Evolutionary conservation across 1,139 yeast genomes (phyloP).

Genomic region (Geotrichum fermentans): DNA sequence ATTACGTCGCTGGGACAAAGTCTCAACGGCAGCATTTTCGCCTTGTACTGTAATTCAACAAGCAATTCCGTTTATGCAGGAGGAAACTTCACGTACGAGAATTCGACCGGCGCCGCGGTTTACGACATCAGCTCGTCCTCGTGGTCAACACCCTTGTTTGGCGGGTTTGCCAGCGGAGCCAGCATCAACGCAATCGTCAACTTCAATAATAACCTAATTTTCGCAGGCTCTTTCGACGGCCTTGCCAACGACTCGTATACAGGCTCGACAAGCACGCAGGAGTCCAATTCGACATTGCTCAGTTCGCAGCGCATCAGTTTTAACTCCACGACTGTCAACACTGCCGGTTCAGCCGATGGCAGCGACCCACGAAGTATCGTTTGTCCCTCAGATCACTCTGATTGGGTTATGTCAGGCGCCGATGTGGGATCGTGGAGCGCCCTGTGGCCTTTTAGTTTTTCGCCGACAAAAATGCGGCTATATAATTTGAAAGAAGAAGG

Average conservation of each 20-base stretch:
- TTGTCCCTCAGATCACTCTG: conserved; percentile 51
- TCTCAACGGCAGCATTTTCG: conserved; percentile 48
- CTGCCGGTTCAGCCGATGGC: conserved; percentile 45
- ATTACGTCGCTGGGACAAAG: conserved; percentile 32
- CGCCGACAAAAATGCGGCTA: conserved; percentile 74
- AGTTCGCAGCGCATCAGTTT: conserved; percentile 63
- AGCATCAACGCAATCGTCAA: conserved; percentile 59
- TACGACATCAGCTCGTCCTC: conserved; percentile 50
- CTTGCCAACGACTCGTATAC: conserved; percentile 47
- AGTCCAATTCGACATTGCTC: conserved; percentile 42
- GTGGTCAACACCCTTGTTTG: conserved; percentile 56
- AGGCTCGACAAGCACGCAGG: conserved; percentile 33
- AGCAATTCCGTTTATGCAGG: conserved; percentile 64
- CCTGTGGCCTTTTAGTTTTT: conserved; percentile 50
- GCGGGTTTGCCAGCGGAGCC: conserved; percentile 66
- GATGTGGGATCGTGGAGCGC: conserved; percentile 67
- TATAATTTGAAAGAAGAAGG: conserved; percentile 49
- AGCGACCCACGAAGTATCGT: conserved; percentile 44
- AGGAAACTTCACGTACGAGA: conserved; percentile 60
- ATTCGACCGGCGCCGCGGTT: conserved; percentile 58
- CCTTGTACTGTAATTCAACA: conserved; percentile 49
- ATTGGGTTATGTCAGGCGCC: conserved; percentile 54
- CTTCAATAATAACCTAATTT: conserved; percentile 51
- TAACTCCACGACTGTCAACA: conserved; percentile 53
- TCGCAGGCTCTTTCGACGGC: conserved; percentile 71